Base-by-base conservation (phyloP, 495 filamentous ascomycete species). In the Aspergillus avenaceus region DNA sequence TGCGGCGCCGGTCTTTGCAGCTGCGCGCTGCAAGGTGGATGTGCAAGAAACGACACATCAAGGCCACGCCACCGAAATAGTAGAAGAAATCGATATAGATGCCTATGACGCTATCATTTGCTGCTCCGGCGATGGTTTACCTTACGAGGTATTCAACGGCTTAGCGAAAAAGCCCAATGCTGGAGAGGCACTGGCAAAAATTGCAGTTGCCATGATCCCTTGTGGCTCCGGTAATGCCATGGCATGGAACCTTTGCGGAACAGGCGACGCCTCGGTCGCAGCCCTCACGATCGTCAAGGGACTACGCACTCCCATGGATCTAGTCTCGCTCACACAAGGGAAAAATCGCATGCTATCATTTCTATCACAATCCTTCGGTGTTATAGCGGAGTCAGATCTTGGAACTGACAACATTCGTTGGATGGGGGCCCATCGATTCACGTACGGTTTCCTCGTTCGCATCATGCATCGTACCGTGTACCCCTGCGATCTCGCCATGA, bases 121-220 rank as follows among this genome's bases (percentile, higher is more conserved):
- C 53, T 95, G 91, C 60, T 97, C 92, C 8, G 93, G 93, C 2
- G 93, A 98, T 56, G 93, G 93, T 9, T 63, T 96, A 14, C 88
- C 90, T 0, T 86, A 96, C 60, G 92, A 98, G 67, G 87, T 96
- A 11, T 96, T 96, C 75, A 97, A 98, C 61, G 93, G 93, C 7
- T 62, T 98, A 19, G 90, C 76, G 13, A 85, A 84, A 64, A 84
- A 87, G 38, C 55, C 72, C 6, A 85, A 97, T 67, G 90, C 89
- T 21, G 70, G 78, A 38, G 79, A 77, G 41, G 93, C 91, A 0
- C 64, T 98, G 53, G 70, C 72, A 4, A 87, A 86, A 56, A 64
- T 96, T n/a, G 90, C 93, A 8, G 82, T 98, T 8, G 83, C 85
- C n/a, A 83, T 95, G 59, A 75, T 98, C 8, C 93, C 93, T 8